Evolutionary conservation across 179 eudicot genomes (phyloP), one percentile per base, ranked within the genome.

Genomic region (Silene coronaria): DNA sequence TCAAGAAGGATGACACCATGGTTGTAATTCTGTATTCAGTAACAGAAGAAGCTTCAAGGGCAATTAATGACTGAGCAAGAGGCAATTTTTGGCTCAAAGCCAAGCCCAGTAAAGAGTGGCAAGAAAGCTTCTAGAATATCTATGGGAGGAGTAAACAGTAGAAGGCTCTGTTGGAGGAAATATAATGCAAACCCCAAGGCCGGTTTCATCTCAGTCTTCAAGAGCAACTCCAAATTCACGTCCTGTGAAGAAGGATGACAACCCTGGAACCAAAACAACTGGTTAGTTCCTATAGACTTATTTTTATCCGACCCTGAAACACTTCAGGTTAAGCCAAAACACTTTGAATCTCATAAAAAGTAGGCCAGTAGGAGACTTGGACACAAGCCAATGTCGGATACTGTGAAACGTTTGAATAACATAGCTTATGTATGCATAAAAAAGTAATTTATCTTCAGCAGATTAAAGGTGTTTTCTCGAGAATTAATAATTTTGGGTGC

Each of bases 41-140:
- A 95, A 80, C 94, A 90, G 79, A 95, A 92, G 91, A 95, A 91
- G 83, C 87, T 92, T 65, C 96, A 95, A 80, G 99, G 97, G 71
- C 97, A 92, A 72, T 80, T 95, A 63, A 90, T 91, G n/a, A 85
- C 97, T 38, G 99, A 95, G 76, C 97, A 92, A 77, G 97, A 92
- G 86, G 91, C 89, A 61, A 84, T 95, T 24, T 95, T 92, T 71
- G 99, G 99, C 73, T 95, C 99, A 81, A 95, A 92, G 80, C 97
- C 97, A 46, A 95, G 99, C 74, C 99, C 97, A 26, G 55, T 89
- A 81, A 95, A 95, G 84, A 87, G 84, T 86, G 91, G 77, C 45
- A 95, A 92, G 82, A 95, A 89, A 76, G 84, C 84, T 76, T 79
- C 85, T 2, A 75, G 84, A 83, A 63, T 84, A 81, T 92, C 97